Percentiles rank a stretch among this genome's conserved stretches.
Evolutionary conservation across 352 stramenopile genomes (phyloP).

Genomic region (Phytopythium oedochilum): DNA sequence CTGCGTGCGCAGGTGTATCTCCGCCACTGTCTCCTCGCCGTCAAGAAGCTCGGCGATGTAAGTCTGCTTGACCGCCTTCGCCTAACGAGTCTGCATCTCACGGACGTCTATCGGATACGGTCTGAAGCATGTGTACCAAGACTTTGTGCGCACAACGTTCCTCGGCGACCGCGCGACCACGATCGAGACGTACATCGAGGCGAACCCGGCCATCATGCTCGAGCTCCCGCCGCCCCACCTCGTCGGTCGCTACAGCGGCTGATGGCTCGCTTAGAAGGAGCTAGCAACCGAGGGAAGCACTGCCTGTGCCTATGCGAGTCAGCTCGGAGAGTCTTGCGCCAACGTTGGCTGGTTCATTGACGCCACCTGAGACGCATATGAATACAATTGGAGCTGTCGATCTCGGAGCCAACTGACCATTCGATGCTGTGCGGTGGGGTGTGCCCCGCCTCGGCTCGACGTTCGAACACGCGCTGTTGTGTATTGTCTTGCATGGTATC

Average conservation of each 20-base stretch:
- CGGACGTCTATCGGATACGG: too few relatives aligned
- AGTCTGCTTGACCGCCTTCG: neutral
- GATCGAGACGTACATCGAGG: slow-evolving; percentile 78
- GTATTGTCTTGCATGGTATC: neutral
- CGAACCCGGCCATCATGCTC: slow-evolving; percentile 81
- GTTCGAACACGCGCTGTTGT: neutral
- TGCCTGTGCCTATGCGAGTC: too few relatives aligned
- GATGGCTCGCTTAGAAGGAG: neutral
- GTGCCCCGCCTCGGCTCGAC: neutral
- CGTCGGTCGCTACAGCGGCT: slow-evolving; percentile 74
- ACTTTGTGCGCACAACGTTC: slow-evolving; percentile 90
- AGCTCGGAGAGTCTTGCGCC: too few relatives aligned
- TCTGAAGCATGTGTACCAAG: slow-evolving; percentile 49
- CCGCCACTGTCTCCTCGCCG: slow-evolving; percentile 90
- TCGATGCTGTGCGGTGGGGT: too few relatives aligned
- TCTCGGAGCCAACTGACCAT: too few relatives aligned
- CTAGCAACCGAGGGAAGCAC: too few relatives aligned
- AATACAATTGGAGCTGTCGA: too few relatives aligned
- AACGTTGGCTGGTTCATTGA: too few relatives aligned
- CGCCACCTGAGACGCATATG: too few relatives aligned
- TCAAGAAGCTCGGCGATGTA: slow-evolving; percentile 69
- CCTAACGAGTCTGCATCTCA: too few relatives aligned
- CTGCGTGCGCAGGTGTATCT: slow-evolving; percentile 68
- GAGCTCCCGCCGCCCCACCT: slow-evolving; percentile 70
- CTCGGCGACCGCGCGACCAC: slow-evolving; percentile 87